Conservation (phyloP, 345 rosid species). For the Eutrema japonicum region DNA sequence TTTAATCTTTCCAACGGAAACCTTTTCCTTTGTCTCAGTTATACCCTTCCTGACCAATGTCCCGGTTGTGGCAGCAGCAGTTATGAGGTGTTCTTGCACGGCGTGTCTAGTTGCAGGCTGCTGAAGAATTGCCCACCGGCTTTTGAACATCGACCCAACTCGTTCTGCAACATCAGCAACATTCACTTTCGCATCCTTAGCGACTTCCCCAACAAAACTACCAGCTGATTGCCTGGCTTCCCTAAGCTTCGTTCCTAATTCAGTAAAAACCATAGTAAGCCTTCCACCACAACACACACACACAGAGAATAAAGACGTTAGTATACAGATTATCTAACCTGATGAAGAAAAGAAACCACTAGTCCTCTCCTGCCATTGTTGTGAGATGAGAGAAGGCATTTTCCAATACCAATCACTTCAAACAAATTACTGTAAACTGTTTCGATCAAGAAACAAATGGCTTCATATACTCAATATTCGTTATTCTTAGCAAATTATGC, state of each 20-base stretch:
- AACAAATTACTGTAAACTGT: conserved; percentile 4
- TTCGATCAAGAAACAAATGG: conserved; percentile 10
- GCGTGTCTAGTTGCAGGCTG: conserved; percentile 88
- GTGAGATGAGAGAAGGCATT: conserved; percentile 80
- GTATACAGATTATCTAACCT: conserved; percentile 49
- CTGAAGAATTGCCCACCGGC: conserved; percentile 79
- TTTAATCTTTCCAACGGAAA: conserved; percentile 82
- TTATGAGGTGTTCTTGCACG: conserved; percentile 75
- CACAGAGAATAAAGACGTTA: not conserved
- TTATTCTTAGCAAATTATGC: not conserved
- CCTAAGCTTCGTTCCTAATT: conserved; percentile 76
- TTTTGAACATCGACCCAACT: conserved; percentile 71
- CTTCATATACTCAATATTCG: not conserved
- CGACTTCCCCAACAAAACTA: conserved; percentile 77
- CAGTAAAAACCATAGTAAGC: conserved; percentile 21
- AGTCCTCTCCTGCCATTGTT: conserved; percentile 89
- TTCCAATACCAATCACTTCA: conserved; percentile 23
- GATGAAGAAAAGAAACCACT: conserved; percentile 87
- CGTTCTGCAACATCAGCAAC: conserved; percentile 83
- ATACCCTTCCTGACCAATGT: conserved; percentile 78
- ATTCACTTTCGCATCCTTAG: conserved; percentile 93
- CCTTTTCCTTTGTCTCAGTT: conserved; percentile 89
- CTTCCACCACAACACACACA: conserved; percentile 20
- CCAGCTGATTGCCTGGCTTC: conserved; percentile 90
- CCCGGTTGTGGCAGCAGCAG: conserved; percentile 93